A percentile compares a stretch with the other conserved stretches of the same genome.
phyloP scores from a whole-genome alignment of 805 yeast species.

The Yarrowia alimentaria region DNA sequence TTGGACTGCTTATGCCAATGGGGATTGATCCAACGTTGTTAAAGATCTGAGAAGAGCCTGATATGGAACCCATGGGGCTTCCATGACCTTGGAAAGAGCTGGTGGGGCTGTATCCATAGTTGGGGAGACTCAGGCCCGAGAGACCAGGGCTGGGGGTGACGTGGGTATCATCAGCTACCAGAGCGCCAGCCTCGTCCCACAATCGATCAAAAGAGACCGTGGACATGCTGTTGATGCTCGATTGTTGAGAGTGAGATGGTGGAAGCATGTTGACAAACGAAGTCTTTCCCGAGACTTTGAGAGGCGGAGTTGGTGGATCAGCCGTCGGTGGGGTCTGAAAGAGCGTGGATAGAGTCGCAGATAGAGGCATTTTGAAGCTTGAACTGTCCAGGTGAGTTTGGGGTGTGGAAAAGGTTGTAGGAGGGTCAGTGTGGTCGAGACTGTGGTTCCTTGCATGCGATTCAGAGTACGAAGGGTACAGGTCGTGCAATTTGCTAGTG shows the following conservation, averaged over 20 bases:
- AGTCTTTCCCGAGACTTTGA: constrained; percentile 11
- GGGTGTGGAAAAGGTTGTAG: constrained; percentile 2
- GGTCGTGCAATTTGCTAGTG: too few relatives aligned
- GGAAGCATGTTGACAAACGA: not conserved
- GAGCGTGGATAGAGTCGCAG: not conserved
- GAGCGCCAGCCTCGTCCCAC: constrained; percentile 15
- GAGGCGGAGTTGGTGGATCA: not conserved
- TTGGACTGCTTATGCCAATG: not conserved
- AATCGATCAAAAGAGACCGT: constrained; percentile 1
- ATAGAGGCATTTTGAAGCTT: not conserved
- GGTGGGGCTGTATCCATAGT: not conserved
- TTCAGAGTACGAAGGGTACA: too few relatives aligned
- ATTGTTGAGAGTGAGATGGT: not conserved
- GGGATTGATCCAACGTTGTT: too few relatives aligned
- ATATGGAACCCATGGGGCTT: too few relatives aligned
- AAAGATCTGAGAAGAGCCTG: too few relatives aligned
- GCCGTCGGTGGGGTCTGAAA: not conserved
- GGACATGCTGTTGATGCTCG: constrained; percentile 5
- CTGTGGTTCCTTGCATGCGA: too few relatives aligned
- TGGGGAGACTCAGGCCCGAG: not conserved
- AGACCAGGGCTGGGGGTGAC: not conserved
- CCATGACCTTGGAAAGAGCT: too few relatives aligned
- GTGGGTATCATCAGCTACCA: constrained; percentile 9
- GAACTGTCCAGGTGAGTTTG: too few relatives aligned
- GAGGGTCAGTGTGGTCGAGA: too few relatives aligned